These are phyloP conservation scores for Colletotrichum sp. DNA, from an alignment of 2,329 filamentous ascomycete species.

Conservation along the genomic window DNA sequence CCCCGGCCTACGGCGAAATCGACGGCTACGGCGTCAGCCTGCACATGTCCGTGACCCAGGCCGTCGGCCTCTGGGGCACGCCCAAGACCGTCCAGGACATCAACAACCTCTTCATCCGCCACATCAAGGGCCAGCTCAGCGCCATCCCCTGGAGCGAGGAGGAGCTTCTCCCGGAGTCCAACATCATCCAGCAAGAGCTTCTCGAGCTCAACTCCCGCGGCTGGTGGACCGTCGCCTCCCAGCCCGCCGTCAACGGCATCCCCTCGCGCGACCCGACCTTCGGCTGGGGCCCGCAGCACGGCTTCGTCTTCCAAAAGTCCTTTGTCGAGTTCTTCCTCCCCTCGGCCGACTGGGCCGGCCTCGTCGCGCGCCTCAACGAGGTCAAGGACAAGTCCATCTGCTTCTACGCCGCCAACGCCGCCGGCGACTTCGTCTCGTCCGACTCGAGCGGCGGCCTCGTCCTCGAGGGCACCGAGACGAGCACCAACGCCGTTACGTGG, in stretches of 20 bases:
- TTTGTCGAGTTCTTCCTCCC: conserved; percentile 97
- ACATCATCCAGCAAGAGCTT: conserved; percentile 78
- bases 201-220: conserved; percentile 78
- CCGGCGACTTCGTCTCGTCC: conserved; percentile 79
- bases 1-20: conserved; percentile 93
- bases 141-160: conserved; percentile 96
- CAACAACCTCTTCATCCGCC: conserved; percentile 78
- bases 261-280: conserved; percentile 79
- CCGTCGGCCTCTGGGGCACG: conserved; percentile 83
- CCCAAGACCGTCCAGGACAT: conserved; percentile 76
- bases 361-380: conserved; percentile 62
- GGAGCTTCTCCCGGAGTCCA: conserved; percentile 82
- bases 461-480: conserved; percentile 42
- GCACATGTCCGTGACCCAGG: conserved; percentile 86
- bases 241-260: conserved; percentile 90
- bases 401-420: conserved; percentile 85
- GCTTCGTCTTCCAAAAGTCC: conserved; percentile 97
- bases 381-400: conserved; percentile 69
- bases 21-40: conserved; percentile 98
- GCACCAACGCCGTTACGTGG: conserved; percentile 96
- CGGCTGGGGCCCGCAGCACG: conserved; percentile 91
- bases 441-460: conserved; percentile 49
- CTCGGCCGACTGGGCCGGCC: conserved; percentile 69
- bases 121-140: conserved; percentile 78
- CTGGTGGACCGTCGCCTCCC: conserved; percentile 97